Evolutionary conservation across 495 filamentous ascomycete genomes (phyloP), one percentile per base, ranked within the genome.

Genomic region (Podospora didyma): DNA sequence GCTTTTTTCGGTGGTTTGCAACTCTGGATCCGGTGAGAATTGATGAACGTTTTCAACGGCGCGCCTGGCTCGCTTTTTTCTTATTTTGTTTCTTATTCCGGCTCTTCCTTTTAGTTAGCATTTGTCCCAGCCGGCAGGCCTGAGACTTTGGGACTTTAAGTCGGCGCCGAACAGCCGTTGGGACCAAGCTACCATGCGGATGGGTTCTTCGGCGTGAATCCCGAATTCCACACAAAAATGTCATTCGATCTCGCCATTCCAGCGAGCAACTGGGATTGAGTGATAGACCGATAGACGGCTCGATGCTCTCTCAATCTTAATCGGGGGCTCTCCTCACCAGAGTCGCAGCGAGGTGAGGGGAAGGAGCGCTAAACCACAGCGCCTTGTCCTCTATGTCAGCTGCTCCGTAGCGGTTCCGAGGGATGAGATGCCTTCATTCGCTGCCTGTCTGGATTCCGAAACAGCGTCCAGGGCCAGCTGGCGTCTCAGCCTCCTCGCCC

Each of bases 391-490:
- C 39, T 54, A 34, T 57, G 39, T 16, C 14, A 17, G n/a, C 14
- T 14, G 14, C n/a, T 17, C 39, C 14, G 39, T 42, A 17, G 14
- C 12, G 4, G 14, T 4, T 17, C 39, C 39, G 39, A 42, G 39
- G 14, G 39, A 42, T 17, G 4, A 14, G 12, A 5, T 14, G 39
- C 39, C 5, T 7, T 14, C 49, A 61, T 61, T 61, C 59, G 59
- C 47, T 56, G 59, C 49, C 49, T 28, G 41, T 49, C 49, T 49
- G 34, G 37, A 61, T 53, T 61, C 49, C 59, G 59, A 61, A 61
- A 61, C 59, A 53, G 23, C 53, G 34, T 23, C 42, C 50, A 48
- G 37, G 56, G 39, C n/a, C 39, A 14, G 35, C 44, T 31, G 56
- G 50, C 49, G 59, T 61, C 59, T 61, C 59, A 61, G 59, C 53